These are phyloP conservation scores for Cordia subcordata DNA, from an alignment of 257 asterid species.

Conservation along the genomic window DNA sequence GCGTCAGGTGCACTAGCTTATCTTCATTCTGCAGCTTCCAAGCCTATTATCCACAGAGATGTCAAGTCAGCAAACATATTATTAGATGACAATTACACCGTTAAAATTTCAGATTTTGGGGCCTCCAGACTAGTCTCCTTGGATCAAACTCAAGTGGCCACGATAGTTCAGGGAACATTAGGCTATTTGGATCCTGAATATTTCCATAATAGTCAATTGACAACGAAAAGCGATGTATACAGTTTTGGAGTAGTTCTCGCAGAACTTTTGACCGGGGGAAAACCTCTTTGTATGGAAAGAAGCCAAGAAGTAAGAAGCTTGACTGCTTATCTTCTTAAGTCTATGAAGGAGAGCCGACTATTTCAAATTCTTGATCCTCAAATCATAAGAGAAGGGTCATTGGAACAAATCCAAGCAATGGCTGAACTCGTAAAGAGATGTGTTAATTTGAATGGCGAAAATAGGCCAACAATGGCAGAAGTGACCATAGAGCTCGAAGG, in stretches of 20 bases:
- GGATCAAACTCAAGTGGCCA: conserved; percentile 65
- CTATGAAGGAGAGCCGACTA: conserved; percentile 42
- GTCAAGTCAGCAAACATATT: too few species aligned
- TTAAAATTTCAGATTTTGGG: conserved; percentile 74
- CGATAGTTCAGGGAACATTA: conserved; percentile 70
- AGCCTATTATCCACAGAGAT: too few species aligned
- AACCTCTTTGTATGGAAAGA: too few species aligned
- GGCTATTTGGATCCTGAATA: too few species aligned
- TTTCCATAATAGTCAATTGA: too few species aligned
- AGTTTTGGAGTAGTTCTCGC: too few species aligned
- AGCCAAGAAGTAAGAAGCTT: conserved; percentile 50
- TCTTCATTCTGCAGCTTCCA: too few species aligned
- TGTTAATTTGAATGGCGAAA: conserved; percentile 18
- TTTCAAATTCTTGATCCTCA: conserved; percentile 51
- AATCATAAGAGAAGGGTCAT: conserved; percentile 50
- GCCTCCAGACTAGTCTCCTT: conserved; percentile 60
- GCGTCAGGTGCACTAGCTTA: too few species aligned
- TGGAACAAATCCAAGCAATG: neutral
- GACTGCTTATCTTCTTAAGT: conserved; percentile 32
- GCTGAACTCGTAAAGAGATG: neutral
- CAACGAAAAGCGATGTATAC: too few species aligned
- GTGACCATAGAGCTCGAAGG: conserved; percentile 67
- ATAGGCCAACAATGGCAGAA: conserved; percentile 79
- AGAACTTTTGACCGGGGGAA: too few species aligned
- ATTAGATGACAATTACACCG: conserved; percentile 47